Percentiles rank a stretch among this genome's conserved stretches.
Conservation (phyloP, 129 eudicot species). For the Escallonia rubra region DNA sequence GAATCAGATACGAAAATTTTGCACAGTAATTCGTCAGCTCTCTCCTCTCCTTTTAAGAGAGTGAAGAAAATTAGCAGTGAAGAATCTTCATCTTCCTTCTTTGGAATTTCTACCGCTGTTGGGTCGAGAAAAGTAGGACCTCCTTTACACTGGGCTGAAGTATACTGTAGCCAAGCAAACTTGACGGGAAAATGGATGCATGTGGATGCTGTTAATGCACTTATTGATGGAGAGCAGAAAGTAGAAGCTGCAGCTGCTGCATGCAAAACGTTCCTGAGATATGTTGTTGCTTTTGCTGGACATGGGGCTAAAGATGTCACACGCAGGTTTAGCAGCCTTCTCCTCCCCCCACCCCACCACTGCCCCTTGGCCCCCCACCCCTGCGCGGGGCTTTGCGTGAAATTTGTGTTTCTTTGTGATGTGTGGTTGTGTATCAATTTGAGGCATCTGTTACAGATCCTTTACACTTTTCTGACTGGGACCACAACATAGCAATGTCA, state of each 20-base stretch:
- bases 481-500: too few species aligned
- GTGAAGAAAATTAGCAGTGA: slow-evolving; percentile 36
- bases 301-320: slow-evolving; percentile 96
- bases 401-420: too few species aligned
- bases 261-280: slow-evolving; percentile 79
- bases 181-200: slow-evolving; percentile 95
- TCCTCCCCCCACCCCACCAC: too few species aligned
- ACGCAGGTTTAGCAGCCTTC: slow-evolving; percentile 54
- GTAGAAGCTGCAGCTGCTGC: slow-evolving; percentile 94
- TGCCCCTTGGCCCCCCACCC: too few species aligned
- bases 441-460: too few species aligned
- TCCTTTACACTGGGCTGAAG: slow-evolving; percentile 92
- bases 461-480: too few species aligned
- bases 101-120: slow-evolving; percentile 70
- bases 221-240: slow-evolving; percentile 74
- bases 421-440: too few species aligned
- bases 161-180: slow-evolving; percentile 67
- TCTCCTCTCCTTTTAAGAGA: slow-evolving; percentile 36
- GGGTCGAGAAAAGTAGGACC: slow-evolving; percentile 85
- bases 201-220: slow-evolving; percentile 79
- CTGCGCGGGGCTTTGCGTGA: too few species aligned
- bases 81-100: slow-evolving; percentile 31
- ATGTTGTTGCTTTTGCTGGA: slow-evolving; percentile 91
- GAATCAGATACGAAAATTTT: slow-evolving; percentile 18
- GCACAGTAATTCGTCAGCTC: slow-evolving; percentile 12